Percentiles rank a stretch among this genome's conserved stretches.
phyloP scores from a whole-genome alignment of 768 basidiomycete genomes.

The Termitomyces sp. region DNA sequence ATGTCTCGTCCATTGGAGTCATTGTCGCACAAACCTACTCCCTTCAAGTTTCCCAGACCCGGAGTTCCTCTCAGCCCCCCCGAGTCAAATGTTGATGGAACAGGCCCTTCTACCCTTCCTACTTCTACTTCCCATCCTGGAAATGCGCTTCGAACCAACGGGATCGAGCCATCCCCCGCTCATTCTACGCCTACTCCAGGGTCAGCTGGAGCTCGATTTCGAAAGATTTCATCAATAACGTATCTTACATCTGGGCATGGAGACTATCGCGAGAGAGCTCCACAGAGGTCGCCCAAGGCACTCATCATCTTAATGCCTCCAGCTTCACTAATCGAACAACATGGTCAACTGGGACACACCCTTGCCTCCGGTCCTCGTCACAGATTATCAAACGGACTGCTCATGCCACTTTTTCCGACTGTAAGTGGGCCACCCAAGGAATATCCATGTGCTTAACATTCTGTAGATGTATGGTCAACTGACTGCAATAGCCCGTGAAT shows the following conservation, averaged over 20 bases:
- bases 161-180: conserved; percentile 6
- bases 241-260: conserved; percentile 50
- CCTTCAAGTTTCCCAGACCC: conserved; percentile 42
- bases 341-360: conserved; percentile 56
- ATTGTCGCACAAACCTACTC: conserved; percentile 41
- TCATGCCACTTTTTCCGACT: conserved; percentile 75
- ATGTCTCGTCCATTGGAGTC: conserved; percentile 44
- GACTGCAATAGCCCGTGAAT: conserved; percentile 76
- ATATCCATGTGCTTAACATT: background rate
- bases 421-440: conserved; percentile 30
- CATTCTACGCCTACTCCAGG: conserved; percentile 23
- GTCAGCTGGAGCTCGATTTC: conserved; percentile 31
- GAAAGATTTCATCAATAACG: conserved; percentile 46
- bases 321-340: conserved; percentile 50
- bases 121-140: conserved; percentile 6
- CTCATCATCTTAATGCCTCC: conserved; percentile 71
- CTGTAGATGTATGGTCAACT: conserved; percentile 72
- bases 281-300: conserved; percentile 41
- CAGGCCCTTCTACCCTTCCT: conserved; percentile 11
- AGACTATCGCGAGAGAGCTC: conserved; percentile 35
- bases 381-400: conserved; percentile 61
- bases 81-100: conserved; percentile 29
- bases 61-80: conserved; percentile 37
- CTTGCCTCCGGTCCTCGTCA: conserved; percentile 55
- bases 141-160: conserved; percentile 8